Conservation (phyloP, 441 rosid genomes). For the Euphorbia celastroides region DNA sequence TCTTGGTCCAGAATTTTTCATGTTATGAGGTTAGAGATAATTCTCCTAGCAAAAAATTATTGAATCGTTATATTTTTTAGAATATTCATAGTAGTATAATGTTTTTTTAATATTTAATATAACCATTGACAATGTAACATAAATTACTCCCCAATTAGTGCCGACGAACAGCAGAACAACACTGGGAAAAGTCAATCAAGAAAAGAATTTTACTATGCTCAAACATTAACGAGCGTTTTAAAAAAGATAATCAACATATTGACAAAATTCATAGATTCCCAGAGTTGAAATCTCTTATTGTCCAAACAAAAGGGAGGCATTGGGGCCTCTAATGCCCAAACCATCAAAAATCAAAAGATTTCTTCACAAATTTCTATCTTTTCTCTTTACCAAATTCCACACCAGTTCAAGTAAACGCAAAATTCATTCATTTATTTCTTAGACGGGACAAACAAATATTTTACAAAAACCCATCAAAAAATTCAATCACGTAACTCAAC, state of each 20-base stretch:
- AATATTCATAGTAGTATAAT: too few relatives aligned
- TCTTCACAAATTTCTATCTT: neutral
- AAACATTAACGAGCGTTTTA: neutral
- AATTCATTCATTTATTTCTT: constrained; percentile 6
- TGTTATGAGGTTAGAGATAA: too few relatives aligned
- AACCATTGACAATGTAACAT: neutral
- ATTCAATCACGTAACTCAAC: neutral
- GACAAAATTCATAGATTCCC: neutral
- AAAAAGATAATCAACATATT: neutral
- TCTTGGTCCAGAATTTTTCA: too few relatives aligned
- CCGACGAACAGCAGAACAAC: neutral
- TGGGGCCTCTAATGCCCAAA: neutral
- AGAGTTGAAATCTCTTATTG: neutral
- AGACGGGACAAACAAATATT: constrained; percentile 15
- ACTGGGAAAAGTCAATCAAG: neutral
- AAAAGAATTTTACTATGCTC: neutral
- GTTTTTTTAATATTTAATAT: too few relatives aligned
- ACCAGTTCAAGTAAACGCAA: neutral
- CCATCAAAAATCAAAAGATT: neutral
- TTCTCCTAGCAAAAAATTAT: too few relatives aligned
- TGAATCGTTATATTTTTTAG: too few relatives aligned
- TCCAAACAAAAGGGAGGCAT: neutral
- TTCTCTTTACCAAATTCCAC: neutral
- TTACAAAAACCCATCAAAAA: constrained; percentile 22
- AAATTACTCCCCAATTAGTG: constrained; percentile 1